Conservation (phyloP, 1,284 basidiomycete species). For the Apiotrichum siamense region DNA sequence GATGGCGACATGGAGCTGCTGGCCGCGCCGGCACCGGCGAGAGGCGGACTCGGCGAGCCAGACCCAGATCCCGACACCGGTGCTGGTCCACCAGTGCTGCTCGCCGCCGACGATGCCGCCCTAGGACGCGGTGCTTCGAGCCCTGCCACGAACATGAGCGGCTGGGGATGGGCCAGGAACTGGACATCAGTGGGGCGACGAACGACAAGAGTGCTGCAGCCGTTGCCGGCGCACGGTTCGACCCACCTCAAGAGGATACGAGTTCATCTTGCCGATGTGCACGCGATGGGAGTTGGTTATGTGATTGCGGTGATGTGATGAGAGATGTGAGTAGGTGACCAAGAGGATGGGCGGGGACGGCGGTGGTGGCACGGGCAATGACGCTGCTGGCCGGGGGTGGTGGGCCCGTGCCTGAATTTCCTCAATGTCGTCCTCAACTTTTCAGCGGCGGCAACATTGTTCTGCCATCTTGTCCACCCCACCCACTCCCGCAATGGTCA, state of each 20-base stretch:
- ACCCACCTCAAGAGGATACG: slow-evolving; percentile 71
- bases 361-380: too few relatives aligned
- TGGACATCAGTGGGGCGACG: slow-evolving; percentile 22
- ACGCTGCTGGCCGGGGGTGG: background rate
- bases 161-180: slow-evolving; percentile 70
- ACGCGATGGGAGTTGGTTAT: background rate
- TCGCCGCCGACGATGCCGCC: slow-evolving; percentile 32
- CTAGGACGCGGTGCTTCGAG: slow-evolving; percentile 44
- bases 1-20: background rate
- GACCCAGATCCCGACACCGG: background rate
- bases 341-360: too few relatives aligned
- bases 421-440: background rate
- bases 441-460: too few relatives aligned
- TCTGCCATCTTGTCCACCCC: background rate
- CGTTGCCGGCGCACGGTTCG: too few relatives aligned
- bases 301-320: background rate
- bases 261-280: slow-evolving; percentile 62
- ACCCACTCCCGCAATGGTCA: slow-evolving; percentile 26
- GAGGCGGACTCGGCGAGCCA: background rate
- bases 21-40: too few relatives aligned
- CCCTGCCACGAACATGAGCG: slow-evolving; percentile 88
- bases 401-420: slow-evolving; percentile 4
- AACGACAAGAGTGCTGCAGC: background rate
- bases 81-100: background rate
- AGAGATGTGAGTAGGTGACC: too few relatives aligned